Evolutionary conservation across 169 alveolate genomes (phyloP), one percentile per base, ranked within the genome.

Genomic region (Perkinsus olseni): DNA sequence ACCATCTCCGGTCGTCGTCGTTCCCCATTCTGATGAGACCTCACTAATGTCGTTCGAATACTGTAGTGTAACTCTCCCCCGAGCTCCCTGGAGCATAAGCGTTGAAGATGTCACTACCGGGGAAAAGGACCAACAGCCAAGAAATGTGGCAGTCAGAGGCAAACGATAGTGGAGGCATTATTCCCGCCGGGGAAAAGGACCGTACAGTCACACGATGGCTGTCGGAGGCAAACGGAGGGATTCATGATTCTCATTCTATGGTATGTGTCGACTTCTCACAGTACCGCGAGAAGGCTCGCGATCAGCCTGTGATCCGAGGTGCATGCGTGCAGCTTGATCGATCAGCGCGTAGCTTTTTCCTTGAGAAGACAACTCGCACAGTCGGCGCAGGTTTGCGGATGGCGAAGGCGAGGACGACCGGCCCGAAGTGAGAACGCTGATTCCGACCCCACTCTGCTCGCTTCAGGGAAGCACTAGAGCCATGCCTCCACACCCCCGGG

Each of bases 181-280:
- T 62, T 62, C 82, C 82, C 82, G 82, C 82, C 82, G 82, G 82
- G 82, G 82, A 62, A 62, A 62, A 62, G 82, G 82, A 62, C 82
- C 82, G 82, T 62, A 62, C 82, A 62, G 82, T 62, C 82, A 62
- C 82, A 62, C 31, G 82, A 24, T 6, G 82, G 82, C 82, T 62
- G 82, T 62, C 82, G 82, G 82, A 62, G 82, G 82, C 82, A 62
- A 62, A 62, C 82, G 82, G 82, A 62, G 82, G 82, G 82, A 62
- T 62, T 62, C 82, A 28, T 0, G 36, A 21, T 62, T 3, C 13
- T 6, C 82, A 11, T 40, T 11, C 11, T 3, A 40, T 40, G 50
- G 11, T 40, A 40, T 6, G 11, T 40, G 21, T 40, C 11, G 11
- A 40, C 50, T 40, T 40, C n/a, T n/a, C n/a, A n/a, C n/a, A n/a